Percentiles rank a stretch among this genome's conserved stretches.
Evolutionary conservation across 306 rosid species (phyloP).

Genomic region (Erythrophleum fordii): DNA sequence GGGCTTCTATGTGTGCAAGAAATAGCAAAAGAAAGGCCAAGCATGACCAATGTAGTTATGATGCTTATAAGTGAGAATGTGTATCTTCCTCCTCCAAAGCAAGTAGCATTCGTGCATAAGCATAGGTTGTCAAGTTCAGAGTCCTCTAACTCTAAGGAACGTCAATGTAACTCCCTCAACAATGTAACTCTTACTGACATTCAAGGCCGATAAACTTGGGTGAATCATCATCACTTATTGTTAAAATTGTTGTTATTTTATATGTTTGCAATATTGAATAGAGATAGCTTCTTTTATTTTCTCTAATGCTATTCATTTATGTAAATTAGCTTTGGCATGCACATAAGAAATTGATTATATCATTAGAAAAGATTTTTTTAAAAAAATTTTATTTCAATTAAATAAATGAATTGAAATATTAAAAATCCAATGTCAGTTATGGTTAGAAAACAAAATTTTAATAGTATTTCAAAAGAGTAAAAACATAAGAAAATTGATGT

Average conservation of each 20-base stretch:
- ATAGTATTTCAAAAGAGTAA: too few relatives aligned
- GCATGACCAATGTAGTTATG: slow-evolving; percentile 35
- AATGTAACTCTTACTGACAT: slow-evolving; percentile 41
- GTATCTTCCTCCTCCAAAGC: slow-evolving; percentile 49
- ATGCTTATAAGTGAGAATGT: slow-evolving; percentile 52
- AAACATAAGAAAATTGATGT: too few relatives aligned
- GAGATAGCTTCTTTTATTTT: too few relatives aligned
- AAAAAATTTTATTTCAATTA: too few relatives aligned
- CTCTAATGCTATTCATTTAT: neutral
- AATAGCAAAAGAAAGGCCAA: slow-evolving; percentile 45
- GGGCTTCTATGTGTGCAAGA: slow-evolving; percentile 54
- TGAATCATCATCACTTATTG: neutral
- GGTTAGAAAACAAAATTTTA: too few relatives aligned
- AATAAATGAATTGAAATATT: too few relatives aligned
- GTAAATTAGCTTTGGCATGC: neutral
- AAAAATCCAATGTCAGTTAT: too few relatives aligned
- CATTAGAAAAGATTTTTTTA: neutral
- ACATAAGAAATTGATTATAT: neutral
- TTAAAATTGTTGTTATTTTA: neutral
- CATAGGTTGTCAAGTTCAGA: slow-evolving; percentile 31
- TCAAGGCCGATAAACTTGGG: slow-evolving; percentile 34
- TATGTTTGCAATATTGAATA: neutral
- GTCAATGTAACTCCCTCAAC: slow-evolving; percentile 34
- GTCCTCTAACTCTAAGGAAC: slow-evolving; percentile 34
- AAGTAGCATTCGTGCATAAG: slow-evolving; percentile 43